These are phyloP conservation scores for Neoboletus magnificus DNA, from an alignment of 768 basidiomycete species.

Conservation along the genomic window DNA sequence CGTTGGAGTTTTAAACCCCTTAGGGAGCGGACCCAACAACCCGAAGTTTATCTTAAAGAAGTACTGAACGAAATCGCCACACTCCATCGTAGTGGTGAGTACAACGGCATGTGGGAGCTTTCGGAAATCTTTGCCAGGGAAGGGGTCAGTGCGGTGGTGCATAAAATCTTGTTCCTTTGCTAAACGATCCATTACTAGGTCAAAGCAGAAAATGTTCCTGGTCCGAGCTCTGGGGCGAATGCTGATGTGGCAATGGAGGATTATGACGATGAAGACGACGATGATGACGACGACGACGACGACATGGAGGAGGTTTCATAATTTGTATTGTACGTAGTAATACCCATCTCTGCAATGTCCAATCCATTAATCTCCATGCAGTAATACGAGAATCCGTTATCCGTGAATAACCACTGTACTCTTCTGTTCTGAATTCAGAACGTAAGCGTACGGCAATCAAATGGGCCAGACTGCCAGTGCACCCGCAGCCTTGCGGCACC, in stretches of 20 bases:
- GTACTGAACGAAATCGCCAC: slow-evolving; percentile 72
- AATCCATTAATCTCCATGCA: neutral
- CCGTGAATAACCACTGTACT: neutral
- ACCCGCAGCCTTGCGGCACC: neutral
- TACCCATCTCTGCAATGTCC: neutral
- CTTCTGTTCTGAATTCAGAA: neutral
- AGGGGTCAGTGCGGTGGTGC: slow-evolving; percentile 40
- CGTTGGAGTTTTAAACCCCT: slow-evolving; percentile 79
- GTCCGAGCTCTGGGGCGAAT: slow-evolving; percentile 29
- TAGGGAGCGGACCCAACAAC: slow-evolving; percentile 80
- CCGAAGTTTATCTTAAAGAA: slow-evolving; percentile 84
- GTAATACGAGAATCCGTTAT: neutral
- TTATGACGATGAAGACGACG: slow-evolving; percentile 43
- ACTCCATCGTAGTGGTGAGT: slow-evolving; percentile 76
- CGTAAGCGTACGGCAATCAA: neutral
- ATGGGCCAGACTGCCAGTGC: neutral
- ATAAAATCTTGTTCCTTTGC: neutral
- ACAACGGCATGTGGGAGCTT: slow-evolving; percentile 78
- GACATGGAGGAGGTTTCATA: slow-evolving; percentile 73
- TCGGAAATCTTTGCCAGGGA: slow-evolving; percentile 68
- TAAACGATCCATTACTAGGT: slow-evolving; percentile 30
- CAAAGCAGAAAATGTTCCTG: slow-evolving; percentile 46
- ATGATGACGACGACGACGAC: slow-evolving; percentile 55
- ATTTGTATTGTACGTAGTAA: slow-evolving; percentile 2
- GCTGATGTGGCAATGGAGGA: slow-evolving; percentile 38